Percentiles rank a stretch among this genome's conserved stretches.
Evolutionary conservation across 805 yeast genomes (phyloP).

Genomic region (Candida rishiriensis): DNA sequence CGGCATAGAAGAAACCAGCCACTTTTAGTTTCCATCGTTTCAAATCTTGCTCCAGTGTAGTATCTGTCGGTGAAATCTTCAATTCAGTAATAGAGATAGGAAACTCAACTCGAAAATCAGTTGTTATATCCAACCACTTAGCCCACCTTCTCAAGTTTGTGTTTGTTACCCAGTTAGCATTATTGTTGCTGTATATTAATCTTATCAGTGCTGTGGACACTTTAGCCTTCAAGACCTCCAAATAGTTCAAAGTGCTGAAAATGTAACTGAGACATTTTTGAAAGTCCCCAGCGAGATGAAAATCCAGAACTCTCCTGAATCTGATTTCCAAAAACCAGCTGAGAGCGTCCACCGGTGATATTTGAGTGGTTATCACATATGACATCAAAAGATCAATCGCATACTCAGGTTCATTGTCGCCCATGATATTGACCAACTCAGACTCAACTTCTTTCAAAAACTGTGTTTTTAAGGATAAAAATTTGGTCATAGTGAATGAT

Average conservation of each 20-base stretch:
- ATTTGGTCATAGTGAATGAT: conserved; percentile 15
- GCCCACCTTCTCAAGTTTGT: conserved; percentile 25
- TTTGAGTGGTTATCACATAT: conserved; percentile 16
- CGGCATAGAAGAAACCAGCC: conserved; percentile 11
- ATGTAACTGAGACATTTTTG: conserved; percentile 24
- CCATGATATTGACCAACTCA: conserved; percentile 16
- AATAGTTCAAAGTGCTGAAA: conserved; percentile 27
- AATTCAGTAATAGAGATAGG: conserved; percentile 15
- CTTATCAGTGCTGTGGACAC: conserved; percentile 19
- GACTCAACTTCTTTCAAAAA: conserved; percentile 16
- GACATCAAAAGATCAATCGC: conserved; percentile 22
- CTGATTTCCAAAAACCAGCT: conserved; percentile 22
- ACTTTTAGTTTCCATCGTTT: conserved; percentile 20
- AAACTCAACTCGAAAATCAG: conserved; percentile 16
- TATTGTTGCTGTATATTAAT: conserved; percentile 15
- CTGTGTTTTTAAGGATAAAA: conserved; percentile 11
- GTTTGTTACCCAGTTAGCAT: conserved; percentile 25
- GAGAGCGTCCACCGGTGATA: conserved; percentile 19
- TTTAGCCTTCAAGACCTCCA: conserved; percentile 20
- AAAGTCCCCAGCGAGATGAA: conserved; percentile 15
- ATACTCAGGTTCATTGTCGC: conserved; percentile 29
- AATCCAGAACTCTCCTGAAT: conserved; percentile 7
- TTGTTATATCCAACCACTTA: conserved; percentile 23
- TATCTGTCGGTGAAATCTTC: conserved; percentile 8
- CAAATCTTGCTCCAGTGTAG: conserved; percentile 4